Percentiles rank a stretch among this genome's conserved stretches.
Conservation (phyloP, 495 filamentous ascomycete species). For the Hypoxylon rickii region DNA sequence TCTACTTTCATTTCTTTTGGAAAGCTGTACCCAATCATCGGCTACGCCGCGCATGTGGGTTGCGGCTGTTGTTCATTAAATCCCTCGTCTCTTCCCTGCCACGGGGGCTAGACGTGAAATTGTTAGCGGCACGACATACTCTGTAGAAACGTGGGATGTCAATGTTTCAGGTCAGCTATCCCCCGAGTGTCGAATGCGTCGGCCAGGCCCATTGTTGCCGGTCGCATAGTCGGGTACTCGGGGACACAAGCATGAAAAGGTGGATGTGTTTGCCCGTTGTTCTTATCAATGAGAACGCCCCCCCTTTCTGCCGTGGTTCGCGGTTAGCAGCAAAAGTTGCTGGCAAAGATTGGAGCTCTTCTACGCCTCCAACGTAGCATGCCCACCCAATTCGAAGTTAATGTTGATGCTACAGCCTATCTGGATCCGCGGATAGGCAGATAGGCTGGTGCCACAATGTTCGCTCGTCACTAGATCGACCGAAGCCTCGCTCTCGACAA, state of each 20-base stretch:
- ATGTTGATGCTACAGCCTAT: too few species aligned
- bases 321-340: background rate
- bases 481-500: background rate
- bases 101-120: too few species aligned
- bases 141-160: conserved; percentile 30
- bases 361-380: conserved; percentile 2
- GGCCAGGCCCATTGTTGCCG: too few species aligned
- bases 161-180: conserved; percentile 27
- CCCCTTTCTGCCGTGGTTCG: background rate
- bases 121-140: too few species aligned
- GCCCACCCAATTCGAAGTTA: too few species aligned
- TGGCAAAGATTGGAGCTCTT: background rate
- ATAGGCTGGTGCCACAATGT: background rate
- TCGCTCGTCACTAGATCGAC: conserved; percentile 10
- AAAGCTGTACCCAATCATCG: conserved; percentile 20
- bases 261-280: conserved; percentile 3
- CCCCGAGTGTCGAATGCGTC: conserved; percentile 15
- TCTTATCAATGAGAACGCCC: background rate
- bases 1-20: conserved; percentile 6
- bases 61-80: conserved; percentile 35
- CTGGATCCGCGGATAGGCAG: background rate
- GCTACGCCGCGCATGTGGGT: conserved; percentile 29
- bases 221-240: conserved; percentile 3
- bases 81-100: conserved; percentile 21
- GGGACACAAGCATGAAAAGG: background rate